Conservation (phyloP, 202 grass and related monocot species). For the Bolboschoenoplectus hybrid region DNA sequence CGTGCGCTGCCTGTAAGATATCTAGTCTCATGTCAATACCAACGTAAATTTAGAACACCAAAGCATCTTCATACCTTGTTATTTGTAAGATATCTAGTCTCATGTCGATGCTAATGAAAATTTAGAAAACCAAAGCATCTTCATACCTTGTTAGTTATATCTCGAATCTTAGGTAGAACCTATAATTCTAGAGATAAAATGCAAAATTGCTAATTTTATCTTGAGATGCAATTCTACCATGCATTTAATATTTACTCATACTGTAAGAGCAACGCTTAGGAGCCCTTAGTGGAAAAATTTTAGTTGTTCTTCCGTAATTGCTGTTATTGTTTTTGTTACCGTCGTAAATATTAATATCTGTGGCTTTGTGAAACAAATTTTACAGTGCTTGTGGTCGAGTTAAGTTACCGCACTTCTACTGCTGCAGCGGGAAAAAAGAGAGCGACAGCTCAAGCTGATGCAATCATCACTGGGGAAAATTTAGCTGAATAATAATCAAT, state of each 20-base stretch:
- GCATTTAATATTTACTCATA: background rate
- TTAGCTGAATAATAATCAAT: slow-evolving; percentile 26
- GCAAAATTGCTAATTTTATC: slow-evolving; percentile 19
- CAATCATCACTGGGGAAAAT: background rate
- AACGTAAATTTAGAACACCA: background rate
- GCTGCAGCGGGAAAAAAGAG: slow-evolving; percentile 80
- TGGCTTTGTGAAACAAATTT: slow-evolving; percentile 10
- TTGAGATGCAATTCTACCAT: slow-evolving; percentile 20
- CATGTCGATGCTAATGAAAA: no score
- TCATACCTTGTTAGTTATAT: background rate
- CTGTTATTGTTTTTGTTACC: slow-evolving; percentile 2
- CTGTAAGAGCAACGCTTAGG: background rate
- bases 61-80: background rate
- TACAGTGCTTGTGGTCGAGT: slow-evolving; percentile 85
- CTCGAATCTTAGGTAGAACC: background rate
- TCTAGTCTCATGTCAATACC: background rate
- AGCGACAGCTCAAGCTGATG: slow-evolving; percentile 40
- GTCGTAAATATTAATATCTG: background rate
- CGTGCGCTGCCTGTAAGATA: slow-evolving; percentile 81
- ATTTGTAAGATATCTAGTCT: background rate
- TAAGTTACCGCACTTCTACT: slow-evolving; percentile 91
- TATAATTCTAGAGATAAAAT: background rate
- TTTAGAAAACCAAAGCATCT: no score
- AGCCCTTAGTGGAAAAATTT: background rate
- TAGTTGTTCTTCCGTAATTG: background rate